Conservation (phyloP, 1,139 yeast genomes). For the Yamadazyma conglobata region DNA sequence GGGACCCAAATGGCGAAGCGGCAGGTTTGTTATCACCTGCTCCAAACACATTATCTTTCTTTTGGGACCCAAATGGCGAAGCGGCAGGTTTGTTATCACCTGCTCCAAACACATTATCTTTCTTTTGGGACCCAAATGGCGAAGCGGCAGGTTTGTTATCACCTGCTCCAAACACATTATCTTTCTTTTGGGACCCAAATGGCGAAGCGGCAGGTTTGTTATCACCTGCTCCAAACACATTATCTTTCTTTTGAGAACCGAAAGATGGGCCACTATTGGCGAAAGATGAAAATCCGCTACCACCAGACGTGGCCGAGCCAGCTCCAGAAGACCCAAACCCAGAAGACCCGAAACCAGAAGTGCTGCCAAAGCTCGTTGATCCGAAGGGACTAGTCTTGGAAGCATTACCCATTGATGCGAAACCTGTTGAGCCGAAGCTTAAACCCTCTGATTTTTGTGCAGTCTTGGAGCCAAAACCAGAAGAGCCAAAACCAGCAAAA, state of each 20-base stretch:
- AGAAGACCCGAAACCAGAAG: slow-evolving; percentile 1
- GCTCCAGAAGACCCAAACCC: slow-evolving; percentile 5
- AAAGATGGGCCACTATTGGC: slow-evolving; percentile 4
- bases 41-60: too few relatives aligned
- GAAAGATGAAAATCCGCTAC: slow-evolving; percentile 11
- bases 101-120: too few relatives aligned
- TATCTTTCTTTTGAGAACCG: slow-evolving; percentile 4
- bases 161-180: slow-evolving; percentile 9
- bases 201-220: too few relatives aligned
- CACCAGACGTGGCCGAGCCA: slow-evolving; percentile 9
- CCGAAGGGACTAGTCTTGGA: slow-evolving; percentile 6
- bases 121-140: too few relatives aligned
- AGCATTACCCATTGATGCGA: slow-evolving; percentile 2
- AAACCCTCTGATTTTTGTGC: background rate
- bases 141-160: too few relatives aligned
- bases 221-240: slow-evolving; percentile 9
- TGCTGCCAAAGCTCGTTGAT: background rate
- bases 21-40: too few relatives aligned
- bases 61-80: too few relatives aligned
- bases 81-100: too few relatives aligned
- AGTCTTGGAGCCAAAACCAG: slow-evolving; percentile 5
- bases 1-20: too few relatives aligned
- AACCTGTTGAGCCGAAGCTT: slow-evolving; percentile 9
- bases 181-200: too few relatives aligned
- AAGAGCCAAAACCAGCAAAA: slow-evolving; percentile 12